These are phyloP conservation scores for Lophiotrema nucula DNA, from an alignment of 495 filamentous ascomycete genomes.

Conservation along the genomic window DNA sequence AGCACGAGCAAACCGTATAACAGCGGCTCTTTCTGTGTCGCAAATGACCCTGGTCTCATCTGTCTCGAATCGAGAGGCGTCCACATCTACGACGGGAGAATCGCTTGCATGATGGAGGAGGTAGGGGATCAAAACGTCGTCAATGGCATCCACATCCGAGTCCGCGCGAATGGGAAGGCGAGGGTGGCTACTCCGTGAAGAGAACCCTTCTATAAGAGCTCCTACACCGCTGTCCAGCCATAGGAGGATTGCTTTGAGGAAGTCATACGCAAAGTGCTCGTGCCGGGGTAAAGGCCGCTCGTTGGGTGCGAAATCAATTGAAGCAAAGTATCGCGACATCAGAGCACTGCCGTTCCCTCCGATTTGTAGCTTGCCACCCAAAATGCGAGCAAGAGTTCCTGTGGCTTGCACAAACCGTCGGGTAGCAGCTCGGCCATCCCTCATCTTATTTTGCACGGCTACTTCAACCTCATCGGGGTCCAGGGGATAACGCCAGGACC, in stretches of 20 bases:
- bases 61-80: slow-evolving; percentile 58
- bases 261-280: slow-evolving; percentile 61
- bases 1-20: slow-evolving; percentile 55
- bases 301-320: slow-evolving; percentile 50
- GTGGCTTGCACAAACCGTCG: slow-evolving; percentile 69
- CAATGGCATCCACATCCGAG: slow-evolving; percentile 53
- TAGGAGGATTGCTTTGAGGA: slow-evolving; percentile 62
- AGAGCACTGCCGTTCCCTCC: slow-evolving; percentile 36
- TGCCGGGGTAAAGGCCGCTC: slow-evolving; percentile 46
- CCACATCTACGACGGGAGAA: slow-evolving; percentile 54
- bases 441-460: slow-evolving; percentile 55
- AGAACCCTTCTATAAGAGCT: slow-evolving; percentile 57
- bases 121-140: slow-evolving; percentile 59
- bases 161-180: slow-evolving; percentile 55
- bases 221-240: slow-evolving; percentile 60
- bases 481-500: slow-evolving; percentile 60
- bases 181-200: slow-evolving; percentile 40
- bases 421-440: slow-evolving; percentile 56
- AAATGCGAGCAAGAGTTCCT: slow-evolving; percentile 56
- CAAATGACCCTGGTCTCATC: slow-evolving; percentile 55
- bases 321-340: slow-evolving; percentile 43
- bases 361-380: slow-evolving; percentile 51
- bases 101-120: slow-evolving; percentile 52
- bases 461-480: slow-evolving; percentile 56
- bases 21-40: slow-evolving; percentile 54